Percentiles rank a stretch among this genome's conserved stretches.
Evolutionary conservation across 2,329 filamentous ascomycete genomes (phyloP).

Genomic region (Curvularia sp.): DNA sequence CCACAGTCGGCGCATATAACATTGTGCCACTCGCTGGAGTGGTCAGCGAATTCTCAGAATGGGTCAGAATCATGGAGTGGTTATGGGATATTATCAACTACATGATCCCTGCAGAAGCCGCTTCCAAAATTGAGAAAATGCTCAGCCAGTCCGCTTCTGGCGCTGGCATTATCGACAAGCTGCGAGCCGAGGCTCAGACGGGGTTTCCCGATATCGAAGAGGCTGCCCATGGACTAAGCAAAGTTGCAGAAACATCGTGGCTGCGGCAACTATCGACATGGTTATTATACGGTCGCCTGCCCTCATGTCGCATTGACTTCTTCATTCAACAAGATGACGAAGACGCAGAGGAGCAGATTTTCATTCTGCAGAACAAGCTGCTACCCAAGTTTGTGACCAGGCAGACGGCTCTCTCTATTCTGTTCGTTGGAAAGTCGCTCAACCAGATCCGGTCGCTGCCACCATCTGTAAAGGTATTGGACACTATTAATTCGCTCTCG

Average conservation of each 20-base stretch:
- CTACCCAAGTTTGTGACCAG: conserved; percentile 81
- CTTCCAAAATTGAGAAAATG: conserved; percentile 21
- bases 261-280: conserved; percentile 87
- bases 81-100: conserved; percentile 76
- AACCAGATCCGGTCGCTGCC: conserved; percentile 72
- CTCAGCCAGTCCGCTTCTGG: conserved; percentile 63
- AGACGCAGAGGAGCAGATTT: conserved; percentile 40
- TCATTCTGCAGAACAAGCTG: conserved; percentile 55
- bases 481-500: conserved; percentile 39
- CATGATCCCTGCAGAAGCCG: conserved; percentile 60
- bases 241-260: conserved; percentile 86
- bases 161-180: conserved; percentile 75
- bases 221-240: conserved; percentile 74
- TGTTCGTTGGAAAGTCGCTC: conserved; percentile 89
- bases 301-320: conserved; percentile 80
- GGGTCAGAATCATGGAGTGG: conserved; percentile 86
- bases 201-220: conserved; percentile 87
- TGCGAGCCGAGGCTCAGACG: conserved; percentile 80
- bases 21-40: conserved; percentile 90
- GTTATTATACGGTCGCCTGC: conserved; percentile 86
- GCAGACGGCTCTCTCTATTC: conserved; percentile 78
- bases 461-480: conserved; percentile 39
- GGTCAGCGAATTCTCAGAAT: conserved; percentile 83
- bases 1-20: conserved; percentile 86
- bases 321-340: conserved; percentile 66